phyloP scores from a whole-genome alignment of 2,329 filamentous ascomycete genomes.

The Colletotrichum musae region DNA sequence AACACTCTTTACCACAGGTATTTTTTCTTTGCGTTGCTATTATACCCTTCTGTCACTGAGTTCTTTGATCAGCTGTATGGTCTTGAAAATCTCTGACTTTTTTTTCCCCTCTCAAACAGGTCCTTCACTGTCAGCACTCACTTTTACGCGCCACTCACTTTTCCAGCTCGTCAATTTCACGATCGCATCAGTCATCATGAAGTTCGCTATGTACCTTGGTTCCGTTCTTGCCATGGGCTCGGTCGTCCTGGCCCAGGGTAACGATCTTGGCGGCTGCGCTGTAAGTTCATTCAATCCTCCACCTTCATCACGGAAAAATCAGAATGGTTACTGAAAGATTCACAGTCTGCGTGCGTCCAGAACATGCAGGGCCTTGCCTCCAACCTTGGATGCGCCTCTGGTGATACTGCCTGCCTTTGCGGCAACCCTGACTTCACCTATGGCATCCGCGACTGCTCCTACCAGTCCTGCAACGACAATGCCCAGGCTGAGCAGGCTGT shows the following conservation, averaged over 20 bases:
- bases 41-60: not conserved
- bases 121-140: conserved; percentile 9
- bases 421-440: conserved; percentile 61
- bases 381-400: conserved; percentile 61
- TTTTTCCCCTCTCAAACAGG: conserved; percentile 5
- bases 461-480: conserved; percentile 54
- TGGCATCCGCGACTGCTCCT: conserved; percentile 67
- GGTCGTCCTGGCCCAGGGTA: conserved; percentile 49
- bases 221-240: conserved; percentile 56
- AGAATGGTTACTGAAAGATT: not conserved
- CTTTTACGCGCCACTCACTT: conserved; percentile 17
- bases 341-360: conserved; percentile 33
- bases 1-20: conserved; percentile 24
- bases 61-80: not conserved
- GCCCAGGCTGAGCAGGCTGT: conserved; percentile 55
- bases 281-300: conserved; percentile 57
- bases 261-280: conserved; percentile 63
- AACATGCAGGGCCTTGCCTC: conserved; percentile 59
- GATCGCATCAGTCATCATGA: conserved; percentile 33
- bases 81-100: not conserved
- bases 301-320: not conserved
- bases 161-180: conserved; percentile 7
- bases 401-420: conserved; percentile 64
- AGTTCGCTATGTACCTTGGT: conserved; percentile 31
- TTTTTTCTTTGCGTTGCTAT: not conserved